These are phyloP conservation scores for Vigna hirtella DNA, from an alignment of 306 rosid genomes.

Conservation along the genomic window DNA sequence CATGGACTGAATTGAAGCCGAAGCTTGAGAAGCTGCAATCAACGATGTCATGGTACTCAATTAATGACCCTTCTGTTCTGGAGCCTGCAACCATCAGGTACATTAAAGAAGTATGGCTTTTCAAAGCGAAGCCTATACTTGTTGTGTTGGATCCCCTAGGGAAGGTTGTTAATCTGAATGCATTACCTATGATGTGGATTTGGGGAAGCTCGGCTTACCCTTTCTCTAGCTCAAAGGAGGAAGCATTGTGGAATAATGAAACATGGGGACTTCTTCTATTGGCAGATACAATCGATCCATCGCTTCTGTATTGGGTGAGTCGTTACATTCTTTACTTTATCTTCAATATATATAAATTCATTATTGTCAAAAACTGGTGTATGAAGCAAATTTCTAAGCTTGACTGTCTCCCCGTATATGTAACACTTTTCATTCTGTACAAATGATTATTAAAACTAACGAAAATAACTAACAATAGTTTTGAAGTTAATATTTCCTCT, in stretches of 20 bases:
- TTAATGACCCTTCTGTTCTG: conserved; percentile 53
- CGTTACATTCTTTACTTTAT: neutral
- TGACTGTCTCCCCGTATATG: neutral
- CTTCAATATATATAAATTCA: neutral
- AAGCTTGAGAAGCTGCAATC: conserved; percentile 43
- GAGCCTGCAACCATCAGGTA: conserved; percentile 53
- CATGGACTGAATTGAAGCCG: conserved; percentile 32
- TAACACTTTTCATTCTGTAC: too few relatives aligned
- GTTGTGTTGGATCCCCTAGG: conserved; percentile 70
- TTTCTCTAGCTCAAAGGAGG: conserved; percentile 59
- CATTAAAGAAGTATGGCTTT: conserved; percentile 64
- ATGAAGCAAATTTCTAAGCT: neutral
- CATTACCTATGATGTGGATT: conserved; percentile 77
- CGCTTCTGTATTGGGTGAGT: conserved; percentile 55
- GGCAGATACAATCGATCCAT: conserved; percentile 54
- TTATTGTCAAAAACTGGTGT: neutral
- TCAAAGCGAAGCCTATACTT: conserved; percentile 57
- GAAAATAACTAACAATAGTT: neutral
- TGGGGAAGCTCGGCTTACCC: conserved; percentile 78
- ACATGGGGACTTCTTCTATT: conserved; percentile 63
- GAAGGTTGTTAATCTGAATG: conserved; percentile 59
- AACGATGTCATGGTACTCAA: conserved; percentile 62
- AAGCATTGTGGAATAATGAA: conserved; percentile 61
- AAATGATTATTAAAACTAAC: neutral
- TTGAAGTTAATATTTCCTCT: neutral